Percentiles rank a stretch among this genome's conserved stretches.
phyloP scores from a whole-genome alignment of 192 early-diverging fungal genomes.

The Backusella psychrophila region DNA sequence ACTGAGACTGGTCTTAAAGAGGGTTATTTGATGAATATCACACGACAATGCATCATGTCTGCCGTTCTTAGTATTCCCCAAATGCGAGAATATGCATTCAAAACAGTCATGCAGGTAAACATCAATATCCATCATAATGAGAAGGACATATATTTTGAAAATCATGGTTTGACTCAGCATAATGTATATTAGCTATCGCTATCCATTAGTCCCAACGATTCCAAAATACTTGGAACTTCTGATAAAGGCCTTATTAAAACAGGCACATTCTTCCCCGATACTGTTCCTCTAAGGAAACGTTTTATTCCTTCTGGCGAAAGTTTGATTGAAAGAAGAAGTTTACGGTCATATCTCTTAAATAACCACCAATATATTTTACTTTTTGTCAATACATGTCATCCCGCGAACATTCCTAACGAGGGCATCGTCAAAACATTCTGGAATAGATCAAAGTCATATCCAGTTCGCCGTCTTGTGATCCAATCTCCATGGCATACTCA shows the following conservation, averaged over 20 bases:
- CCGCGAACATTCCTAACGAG: neutral
- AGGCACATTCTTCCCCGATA: neutral
- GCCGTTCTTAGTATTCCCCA: neutral
- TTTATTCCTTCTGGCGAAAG: neutral
- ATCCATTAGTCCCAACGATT: neutral
- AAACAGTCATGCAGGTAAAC: slow-evolving; percentile 9
- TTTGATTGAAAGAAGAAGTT: neutral
- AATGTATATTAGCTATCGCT: neutral
- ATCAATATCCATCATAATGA: neutral
- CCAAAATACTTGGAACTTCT: slow-evolving; percentile 6
- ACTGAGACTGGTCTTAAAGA: neutral
- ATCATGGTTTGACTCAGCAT: neutral
- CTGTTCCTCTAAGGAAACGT: neutral
- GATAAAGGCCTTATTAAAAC: neutral
- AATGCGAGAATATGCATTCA: slow-evolving; percentile 3
- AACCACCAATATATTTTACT: neutral
- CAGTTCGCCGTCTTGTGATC: slow-evolving; percentile 2
- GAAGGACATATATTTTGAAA: neutral
- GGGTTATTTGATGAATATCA: neutral
- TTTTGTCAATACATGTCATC: neutral
- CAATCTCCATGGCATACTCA: slow-evolving; percentile 11
- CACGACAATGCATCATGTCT: neutral
- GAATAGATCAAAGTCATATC: neutral
- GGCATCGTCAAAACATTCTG: neutral
- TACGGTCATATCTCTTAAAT: neutral